A percentile compares a stretch with the other conserved stretches of the same genome.
Evolutionary conservation across 1,284 basidiomycete genomes (phyloP).

Genomic region (Trichosporon sp.): DNA sequence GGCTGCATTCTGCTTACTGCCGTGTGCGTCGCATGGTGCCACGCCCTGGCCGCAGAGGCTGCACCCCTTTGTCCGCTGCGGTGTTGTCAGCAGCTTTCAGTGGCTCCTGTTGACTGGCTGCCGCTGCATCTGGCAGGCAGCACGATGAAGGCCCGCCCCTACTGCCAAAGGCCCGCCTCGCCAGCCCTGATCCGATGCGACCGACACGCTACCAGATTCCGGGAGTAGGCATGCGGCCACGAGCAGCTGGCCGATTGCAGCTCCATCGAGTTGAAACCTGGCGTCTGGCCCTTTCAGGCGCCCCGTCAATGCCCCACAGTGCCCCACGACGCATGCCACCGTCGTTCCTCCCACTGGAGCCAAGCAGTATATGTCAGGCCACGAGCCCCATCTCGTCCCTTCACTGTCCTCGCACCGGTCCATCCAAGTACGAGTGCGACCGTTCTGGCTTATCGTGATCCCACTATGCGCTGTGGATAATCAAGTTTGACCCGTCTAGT

Average conservation of each 20-base stretch:
- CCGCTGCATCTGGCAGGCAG: neutral
- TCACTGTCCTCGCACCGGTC: neutral
- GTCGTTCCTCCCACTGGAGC: conserved; percentile 4
- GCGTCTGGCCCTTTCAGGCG: neutral
- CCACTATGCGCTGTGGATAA: too few species aligned
- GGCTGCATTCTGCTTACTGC: neutral
- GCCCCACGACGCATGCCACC: conserved; percentile 6
- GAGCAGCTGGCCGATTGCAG: neutral
- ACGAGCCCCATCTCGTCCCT: neutral
- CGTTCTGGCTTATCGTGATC: too few species aligned
- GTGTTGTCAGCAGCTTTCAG: neutral
- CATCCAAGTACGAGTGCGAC: neutral
- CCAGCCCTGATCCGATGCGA: neutral
- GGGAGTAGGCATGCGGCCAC: neutral
- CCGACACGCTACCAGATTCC: neutral
- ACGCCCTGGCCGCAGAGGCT: neutral
- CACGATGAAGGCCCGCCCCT: neutral
- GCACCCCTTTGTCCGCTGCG: neutral
- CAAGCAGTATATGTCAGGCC: too few species aligned
- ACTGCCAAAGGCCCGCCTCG: neutral
- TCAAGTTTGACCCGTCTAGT: too few species aligned
- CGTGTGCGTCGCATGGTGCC: neutral
- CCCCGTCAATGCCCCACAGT: conserved; percentile 4
- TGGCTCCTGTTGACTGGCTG: neutral
- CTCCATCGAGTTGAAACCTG: neutral